phyloP scores from a whole-genome alignment of 805 yeast species.

The Candida easanensis region DNA sequence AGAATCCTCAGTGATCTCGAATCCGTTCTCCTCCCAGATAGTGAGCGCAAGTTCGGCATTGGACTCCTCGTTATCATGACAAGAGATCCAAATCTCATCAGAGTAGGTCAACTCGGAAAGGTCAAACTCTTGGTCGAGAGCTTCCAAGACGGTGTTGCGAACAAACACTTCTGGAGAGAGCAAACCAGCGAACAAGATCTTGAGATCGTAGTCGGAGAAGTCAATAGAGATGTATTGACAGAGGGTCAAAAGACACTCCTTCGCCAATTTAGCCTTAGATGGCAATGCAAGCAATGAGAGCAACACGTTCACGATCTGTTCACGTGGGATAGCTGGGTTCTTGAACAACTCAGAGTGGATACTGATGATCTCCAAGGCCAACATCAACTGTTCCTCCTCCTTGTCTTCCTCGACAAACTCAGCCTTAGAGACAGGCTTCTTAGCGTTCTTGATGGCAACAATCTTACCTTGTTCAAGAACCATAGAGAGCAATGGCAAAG shows the following conservation, averaged over 20 bases:
- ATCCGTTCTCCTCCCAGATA: slow-evolving; percentile 81
- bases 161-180: slow-evolving; percentile 68
- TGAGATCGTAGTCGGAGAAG: slow-evolving; percentile 54
- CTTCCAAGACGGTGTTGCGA: slow-evolving; percentile 76
- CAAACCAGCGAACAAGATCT: slow-evolving; percentile 51
- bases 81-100: slow-evolving; percentile 74
- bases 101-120: slow-evolving; percentile 44
- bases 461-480: slow-evolving; percentile 66
- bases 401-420: slow-evolving; percentile 80
- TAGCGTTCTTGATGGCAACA: slow-evolving; percentile 50
- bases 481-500: slow-evolving; percentile 69
- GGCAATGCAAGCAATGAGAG: slow-evolving; percentile 69
- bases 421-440: slow-evolving; percentile 49
- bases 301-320: slow-evolving; percentile 56
- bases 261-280: slow-evolving; percentile 74
- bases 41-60: slow-evolving; percentile 67
- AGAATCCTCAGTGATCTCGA: slow-evolving; percentile 43
- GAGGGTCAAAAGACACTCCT: slow-evolving; percentile 76
- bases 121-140: slow-evolving; percentile 77
- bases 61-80: slow-evolving; percentile 66
- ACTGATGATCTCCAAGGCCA: slow-evolving; percentile 73
- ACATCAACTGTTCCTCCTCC: slow-evolving; percentile 81
- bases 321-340: slow-evolving; percentile 67
- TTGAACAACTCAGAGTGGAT: slow-evolving; percentile 68
- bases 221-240: slow-evolving; percentile 74